These are phyloP conservation scores for Pythium brassicae DNA, from an alignment of 352 stramenopile species.

Conservation along the genomic window DNA sequence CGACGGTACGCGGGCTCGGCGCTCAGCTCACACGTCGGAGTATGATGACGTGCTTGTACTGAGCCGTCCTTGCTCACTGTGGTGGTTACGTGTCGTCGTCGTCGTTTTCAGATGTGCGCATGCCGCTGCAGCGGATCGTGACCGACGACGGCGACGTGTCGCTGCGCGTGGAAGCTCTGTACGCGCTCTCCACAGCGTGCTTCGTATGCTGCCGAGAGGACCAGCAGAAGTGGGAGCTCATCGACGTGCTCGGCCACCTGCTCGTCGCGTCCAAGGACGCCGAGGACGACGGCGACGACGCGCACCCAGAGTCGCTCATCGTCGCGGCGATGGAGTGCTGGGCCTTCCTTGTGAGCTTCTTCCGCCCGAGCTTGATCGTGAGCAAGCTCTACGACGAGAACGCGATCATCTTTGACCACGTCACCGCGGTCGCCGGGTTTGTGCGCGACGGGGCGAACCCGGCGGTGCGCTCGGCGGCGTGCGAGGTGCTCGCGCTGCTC, in stretches of 20 bases:
- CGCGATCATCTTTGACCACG: slow-evolving; percentile 44
- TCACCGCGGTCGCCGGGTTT: slow-evolving; percentile 44
- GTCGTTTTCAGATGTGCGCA: slow-evolving; percentile 23
- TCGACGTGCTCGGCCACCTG: slow-evolving; percentile 45
- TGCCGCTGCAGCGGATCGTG: slow-evolving; percentile 39
- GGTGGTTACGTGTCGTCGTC: too few relatives aligned
- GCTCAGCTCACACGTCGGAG: too few relatives aligned
- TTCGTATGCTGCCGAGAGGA: slow-evolving; percentile 59
- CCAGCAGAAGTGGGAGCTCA: slow-evolving; percentile 51
- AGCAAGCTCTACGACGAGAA: slow-evolving; percentile 42
- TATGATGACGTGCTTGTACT: too few relatives aligned
- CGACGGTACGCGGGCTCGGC: slow-evolving; percentile 14
- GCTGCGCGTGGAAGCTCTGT: slow-evolving; percentile 45
- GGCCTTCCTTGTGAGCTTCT: slow-evolving; percentile 49
- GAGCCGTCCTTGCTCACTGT: too few relatives aligned
- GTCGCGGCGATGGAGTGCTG: slow-evolving; percentile 64
- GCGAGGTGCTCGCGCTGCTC: slow-evolving; percentile 54
- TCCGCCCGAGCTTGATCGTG: slow-evolving; percentile 41
- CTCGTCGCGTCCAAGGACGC: slow-evolving; percentile 41
- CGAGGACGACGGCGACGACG: slow-evolving; percentile 42
- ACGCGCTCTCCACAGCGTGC: slow-evolving; percentile 50
- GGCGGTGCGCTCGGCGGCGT: slow-evolving; percentile 36
- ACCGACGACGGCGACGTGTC: slow-evolving; percentile 34
- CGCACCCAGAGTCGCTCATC: slow-evolving; percentile 36
- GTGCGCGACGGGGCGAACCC: slow-evolving; percentile 42